Evolutionary conservation across 257 asterid genomes (phyloP).

Genomic region (Nicotiana noctiflora): DNA sequence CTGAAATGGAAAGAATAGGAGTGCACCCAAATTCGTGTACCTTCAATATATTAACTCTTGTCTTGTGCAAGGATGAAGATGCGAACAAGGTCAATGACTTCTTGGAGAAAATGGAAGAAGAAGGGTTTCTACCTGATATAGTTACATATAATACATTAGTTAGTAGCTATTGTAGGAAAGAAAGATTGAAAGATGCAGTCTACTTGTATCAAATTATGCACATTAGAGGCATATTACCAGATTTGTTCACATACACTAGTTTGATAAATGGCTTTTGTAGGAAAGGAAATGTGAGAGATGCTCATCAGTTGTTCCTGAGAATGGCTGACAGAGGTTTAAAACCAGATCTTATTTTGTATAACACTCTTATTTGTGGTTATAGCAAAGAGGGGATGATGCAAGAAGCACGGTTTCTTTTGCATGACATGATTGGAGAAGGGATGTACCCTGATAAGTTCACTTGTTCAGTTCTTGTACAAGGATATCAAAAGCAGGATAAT

Average conservation of each 20-base stretch:
- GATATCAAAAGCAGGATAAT: constrained; percentile 48
- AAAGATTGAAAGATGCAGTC: constrained; percentile 69
- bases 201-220: constrained; percentile 65
- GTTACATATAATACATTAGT: constrained; percentile 73
- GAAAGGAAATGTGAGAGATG: constrained; percentile 57
- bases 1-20: constrained; percentile 50
- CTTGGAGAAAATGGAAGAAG: constrained; percentile 77
- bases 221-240: constrained; percentile 53
- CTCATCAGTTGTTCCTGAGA: constrained; percentile 50
- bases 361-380: constrained; percentile 64
- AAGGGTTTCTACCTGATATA: constrained; percentile 68
- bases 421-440: constrained; percentile 57
- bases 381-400: constrained; percentile 79
- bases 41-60: constrained; percentile 57
- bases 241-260: constrained; percentile 65
- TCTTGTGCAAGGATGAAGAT: constrained; percentile 62
- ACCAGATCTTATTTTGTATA: constrained; percentile 60
- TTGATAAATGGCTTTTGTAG: constrained; percentile 69
- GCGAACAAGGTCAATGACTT: constrained; percentile 55
- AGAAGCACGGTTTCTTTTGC: constrained; percentile 57
- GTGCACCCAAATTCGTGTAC: constrained; percentile 65
- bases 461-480: constrained; percentile 59
- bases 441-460: constrained; percentile 63
- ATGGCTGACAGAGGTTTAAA: constrained; percentile 63
- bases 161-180: constrained; percentile 61